Conservation (phyloP, 2,329 filamentous ascomycete genomes). For the Neonectria hederae region DNA sequence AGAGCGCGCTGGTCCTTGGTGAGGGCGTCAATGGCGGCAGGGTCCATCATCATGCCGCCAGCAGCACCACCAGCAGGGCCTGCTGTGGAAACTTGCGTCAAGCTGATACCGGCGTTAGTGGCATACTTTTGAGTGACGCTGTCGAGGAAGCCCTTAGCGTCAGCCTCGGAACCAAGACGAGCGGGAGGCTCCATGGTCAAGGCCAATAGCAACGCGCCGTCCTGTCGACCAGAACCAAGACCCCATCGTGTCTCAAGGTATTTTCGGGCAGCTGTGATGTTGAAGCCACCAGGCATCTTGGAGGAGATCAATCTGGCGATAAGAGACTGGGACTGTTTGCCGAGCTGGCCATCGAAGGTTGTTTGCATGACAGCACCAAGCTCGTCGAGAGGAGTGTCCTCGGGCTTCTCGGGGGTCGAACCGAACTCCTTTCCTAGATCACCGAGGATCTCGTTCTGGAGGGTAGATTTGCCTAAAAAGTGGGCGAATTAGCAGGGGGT, state of each 20-base stretch:
- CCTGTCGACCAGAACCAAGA: slow-evolving; percentile 84
- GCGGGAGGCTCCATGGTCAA: slow-evolving; percentile 92
- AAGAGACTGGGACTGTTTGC: slow-evolving; percentile 93
- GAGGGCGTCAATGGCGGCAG: slow-evolving; percentile 92
- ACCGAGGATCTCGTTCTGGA: slow-evolving; percentile 98
- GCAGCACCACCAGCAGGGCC: slow-evolving; percentile 75
- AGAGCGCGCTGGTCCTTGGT: slow-evolving; percentile 96
- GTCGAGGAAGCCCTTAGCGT: slow-evolving; percentile 93
- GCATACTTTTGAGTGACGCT: slow-evolving; percentile 92
- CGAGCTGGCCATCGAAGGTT: slow-evolving; percentile 98
- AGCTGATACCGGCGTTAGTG: slow-evolving; percentile 79
- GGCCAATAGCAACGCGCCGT: slow-evolving; percentile 86
- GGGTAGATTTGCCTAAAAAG: slow-evolving; percentile 86
- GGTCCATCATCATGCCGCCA: slow-evolving; percentile 99
- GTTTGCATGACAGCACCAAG: slow-evolving; percentile 94
- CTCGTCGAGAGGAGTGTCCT: slow-evolving; percentile 96
- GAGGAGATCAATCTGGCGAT: slow-evolving; percentile 96
- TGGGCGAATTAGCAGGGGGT: slow-evolving; percentile 24
- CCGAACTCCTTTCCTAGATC: slow-evolving; percentile 98
- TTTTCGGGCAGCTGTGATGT: slow-evolving; percentile 94
- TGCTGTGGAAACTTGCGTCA: slow-evolving; percentile 79
- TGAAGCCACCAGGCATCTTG: slow-evolving; percentile 99
- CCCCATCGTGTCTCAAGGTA: slow-evolving; percentile 96
- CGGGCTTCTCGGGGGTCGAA: slow-evolving; percentile 96
- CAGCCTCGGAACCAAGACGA: slow-evolving; percentile 86